Evolutionary conservation across 192 early-diverging fungal genomes (phyloP), one percentile per base, ranked within the genome.

Genomic region (Kappamyces sp.): DNA sequence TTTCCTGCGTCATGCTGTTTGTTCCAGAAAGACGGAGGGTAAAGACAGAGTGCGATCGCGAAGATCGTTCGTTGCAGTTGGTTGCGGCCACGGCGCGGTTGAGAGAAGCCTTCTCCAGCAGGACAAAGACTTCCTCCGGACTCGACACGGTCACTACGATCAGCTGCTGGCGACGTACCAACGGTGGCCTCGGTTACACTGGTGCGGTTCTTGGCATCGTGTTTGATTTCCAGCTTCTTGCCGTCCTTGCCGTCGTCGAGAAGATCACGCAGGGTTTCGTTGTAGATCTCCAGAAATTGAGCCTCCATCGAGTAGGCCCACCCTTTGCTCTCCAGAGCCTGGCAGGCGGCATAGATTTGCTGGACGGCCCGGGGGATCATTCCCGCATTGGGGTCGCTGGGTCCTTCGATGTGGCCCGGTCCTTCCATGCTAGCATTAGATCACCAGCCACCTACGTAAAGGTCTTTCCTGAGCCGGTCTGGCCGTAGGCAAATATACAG

Each of bases 401-500:
- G n/a, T 7, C 68, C 54, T 44, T 44, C n/a, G 3, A 44, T 15
- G 31, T 66, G 48, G 37, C 60, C 49, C n/a, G 66, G 64, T 4
- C 79, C 79, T 71, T 79, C 81, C 79, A 81, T 81, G 13, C 70
- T 32, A 42, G 23, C 23, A 23, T 23, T 23, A 23, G 23, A 23
- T 23, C 23, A 35, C 4, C 31, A 47, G 13, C 9, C 2, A 63
- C 57, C 7, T 60, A 70, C 65, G 69, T 74, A 46, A 65, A 71
- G 6, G 69, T 73, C 70, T 95, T 97, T 41, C 93, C 93, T 55
- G 85, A 86, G 1, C 93, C 93, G 1, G 95, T 98, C 76, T 98
- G 95, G 0, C 95, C 95, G 64, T 98, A 98, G 0, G 94, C 93
- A 78, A 98, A 98, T 40, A 98, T 95, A 64, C 92, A 93, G 5